Conservation (phyloP, 164 flowering plant genomes). For the Platanus orientalis region DNA sequence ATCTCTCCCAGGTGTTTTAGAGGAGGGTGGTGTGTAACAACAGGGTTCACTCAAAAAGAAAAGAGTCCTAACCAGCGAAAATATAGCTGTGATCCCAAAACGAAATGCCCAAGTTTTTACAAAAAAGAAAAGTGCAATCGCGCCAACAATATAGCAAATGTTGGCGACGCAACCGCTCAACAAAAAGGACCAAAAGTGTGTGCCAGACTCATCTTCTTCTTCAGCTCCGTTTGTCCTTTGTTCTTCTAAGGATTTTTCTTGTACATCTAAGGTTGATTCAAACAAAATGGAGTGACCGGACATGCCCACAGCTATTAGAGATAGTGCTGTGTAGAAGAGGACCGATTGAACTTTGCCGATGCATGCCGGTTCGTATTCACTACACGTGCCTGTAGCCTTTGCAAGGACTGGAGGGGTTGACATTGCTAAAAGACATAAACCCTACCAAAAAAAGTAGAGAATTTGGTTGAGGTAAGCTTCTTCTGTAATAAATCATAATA, state of each 20-base stretch:
- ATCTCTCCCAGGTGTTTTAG: conserved; percentile 11
- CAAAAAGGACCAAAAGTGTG: no score
- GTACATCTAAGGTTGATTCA: conserved; percentile 11
- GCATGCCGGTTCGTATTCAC: no score
- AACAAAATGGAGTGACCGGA: conserved; percentile 26
- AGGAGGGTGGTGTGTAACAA: no score
- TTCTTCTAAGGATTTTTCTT: no score
- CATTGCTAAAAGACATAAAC: conserved; percentile 31
- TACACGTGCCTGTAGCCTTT: conserved; percentile 11
- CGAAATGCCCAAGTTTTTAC: conserved; percentile 32
- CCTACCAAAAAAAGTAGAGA: no score
- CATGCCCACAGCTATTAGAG: no score
- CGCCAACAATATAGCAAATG: conserved; percentile 22
- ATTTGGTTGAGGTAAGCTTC: no score
- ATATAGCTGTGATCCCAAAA: conserved; percentile 39
- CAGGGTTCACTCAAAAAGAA: conserved; percentile 25
- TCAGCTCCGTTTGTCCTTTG: conserved; percentile 4
- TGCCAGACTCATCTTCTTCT: not conserved
- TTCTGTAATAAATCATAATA: no score
- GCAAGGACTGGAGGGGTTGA: conserved; percentile 36
- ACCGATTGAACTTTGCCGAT: no score
- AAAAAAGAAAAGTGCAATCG: conserved; percentile 23
- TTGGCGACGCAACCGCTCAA: conserved; percentile 7
- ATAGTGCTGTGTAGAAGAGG: no score
- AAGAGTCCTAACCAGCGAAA: conserved; percentile 22